These are phyloP conservation scores for Phytophthora europaea DNA, from an alignment of 352 stramenopile genomes.

Conservation along the genomic window DNA sequence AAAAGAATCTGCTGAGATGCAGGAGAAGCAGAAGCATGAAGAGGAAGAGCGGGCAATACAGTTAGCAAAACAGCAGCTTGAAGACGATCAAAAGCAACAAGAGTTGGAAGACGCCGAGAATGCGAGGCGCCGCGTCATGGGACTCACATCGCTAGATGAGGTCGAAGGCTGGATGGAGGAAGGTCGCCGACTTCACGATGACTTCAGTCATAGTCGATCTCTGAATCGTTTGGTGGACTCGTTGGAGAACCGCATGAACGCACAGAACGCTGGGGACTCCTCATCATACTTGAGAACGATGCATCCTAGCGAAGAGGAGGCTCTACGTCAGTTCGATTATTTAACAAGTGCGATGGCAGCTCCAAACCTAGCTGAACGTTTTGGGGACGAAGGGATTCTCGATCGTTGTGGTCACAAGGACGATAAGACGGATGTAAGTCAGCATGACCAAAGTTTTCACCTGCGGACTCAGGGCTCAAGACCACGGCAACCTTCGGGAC, in stretches of 20 bases:
- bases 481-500: background rate
- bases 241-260: conserved; percentile 15
- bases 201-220: conserved; percentile 4
- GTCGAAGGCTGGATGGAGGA: conserved; percentile 52
- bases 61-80: conserved; percentile 27
- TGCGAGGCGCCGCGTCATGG: conserved; percentile 61
- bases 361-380: background rate
- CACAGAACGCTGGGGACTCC: background rate
- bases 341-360: conserved; percentile 2
- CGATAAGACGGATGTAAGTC: background rate
- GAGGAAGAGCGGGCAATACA: conserved; percentile 17
- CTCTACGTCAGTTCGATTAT: conserved; percentile 21
- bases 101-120: conserved; percentile 47
- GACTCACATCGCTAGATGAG: conserved; percentile 55
- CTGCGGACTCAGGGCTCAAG: background rate
- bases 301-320: conserved; percentile 1
- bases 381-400: background rate
- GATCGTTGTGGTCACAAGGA: background rate
- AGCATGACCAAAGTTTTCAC: background rate
- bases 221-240: conserved; percentile 23
- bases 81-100: conserved; percentile 35
- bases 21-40: conserved; percentile 26
- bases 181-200: conserved; percentile 22
- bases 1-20: conserved; percentile 57
- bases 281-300: background rate